phyloP scores from a whole-genome alignment of 2,329 filamentous ascomycete species.

The Fusarium euwallaceae region DNA sequence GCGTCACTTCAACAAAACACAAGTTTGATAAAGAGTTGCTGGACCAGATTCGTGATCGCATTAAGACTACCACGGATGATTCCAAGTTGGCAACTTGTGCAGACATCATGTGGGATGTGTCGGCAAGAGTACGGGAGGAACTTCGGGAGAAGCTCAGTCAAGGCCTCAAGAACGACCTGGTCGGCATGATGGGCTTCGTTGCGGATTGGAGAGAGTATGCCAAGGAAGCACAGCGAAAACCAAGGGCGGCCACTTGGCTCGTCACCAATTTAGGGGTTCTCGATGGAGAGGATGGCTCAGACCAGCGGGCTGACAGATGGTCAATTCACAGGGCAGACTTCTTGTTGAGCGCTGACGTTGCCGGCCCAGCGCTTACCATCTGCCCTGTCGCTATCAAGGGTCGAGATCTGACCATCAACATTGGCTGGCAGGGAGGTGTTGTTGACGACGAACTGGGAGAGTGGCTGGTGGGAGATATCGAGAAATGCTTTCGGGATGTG shows the following conservation, averaged over 20 bases:
- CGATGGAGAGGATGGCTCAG: conserved; percentile 21
- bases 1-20: conserved; percentile 26
- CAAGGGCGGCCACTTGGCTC: conserved; percentile 28
- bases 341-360: conserved; percentile 26
- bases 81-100: conserved; percentile 16
- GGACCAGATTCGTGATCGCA: background rate
- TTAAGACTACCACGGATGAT: background rate
- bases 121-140: conserved; percentile 25
- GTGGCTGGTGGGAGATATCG: conserved; percentile 6
- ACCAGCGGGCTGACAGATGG: conserved; percentile 24
- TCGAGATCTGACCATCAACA: conserved; percentile 28
- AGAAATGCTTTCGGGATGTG: conserved; percentile 18
- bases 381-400: conserved; percentile 21
- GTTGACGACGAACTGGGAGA: conserved; percentile 24
- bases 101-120: conserved; percentile 40
- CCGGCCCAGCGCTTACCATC: background rate
- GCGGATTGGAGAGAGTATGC: conserved; percentile 37
- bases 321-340: conserved; percentile 35
- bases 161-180: conserved; percentile 38
- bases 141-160: conserved; percentile 30
- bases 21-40: conserved; percentile 4
- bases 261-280: conserved; percentile 47
- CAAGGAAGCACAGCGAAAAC: conserved; percentile 23
- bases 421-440: conserved; percentile 37
- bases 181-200: conserved; percentile 39